Base-by-base conservation (phyloP, 129 eudicot genomes). In the Lactuca saligna region DNA sequence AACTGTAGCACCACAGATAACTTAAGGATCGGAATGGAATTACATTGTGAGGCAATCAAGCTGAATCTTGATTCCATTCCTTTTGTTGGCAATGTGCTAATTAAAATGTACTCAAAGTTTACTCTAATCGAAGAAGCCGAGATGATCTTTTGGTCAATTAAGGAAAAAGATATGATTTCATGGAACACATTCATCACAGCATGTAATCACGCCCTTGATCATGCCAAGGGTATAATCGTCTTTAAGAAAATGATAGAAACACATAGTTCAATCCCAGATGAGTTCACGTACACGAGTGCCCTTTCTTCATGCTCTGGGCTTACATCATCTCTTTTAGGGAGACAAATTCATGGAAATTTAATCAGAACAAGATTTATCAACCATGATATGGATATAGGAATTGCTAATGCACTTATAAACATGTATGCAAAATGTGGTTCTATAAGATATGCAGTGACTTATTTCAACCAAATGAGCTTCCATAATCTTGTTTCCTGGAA, bases 351-450 rank as follows among this genome's bases (percentile, higher is more conserved):
- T 63, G 82, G 84, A 14, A 82, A 71, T 77, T 69, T 90, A 35
- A 76, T 82, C 25, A 63, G 95, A 51, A 87, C 80, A 63, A 74
- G 74, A 68, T 54, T 62, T 39, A 25, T 25, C 29, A 44, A 68
- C 33, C 51, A 69, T n/a, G 97, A 90, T 77, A 71, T 84, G 5
- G 85, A 81, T 3, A 87, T 25, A 25, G 29, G 29, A 25, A 25
- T 87, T 39, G 80, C 64, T 17, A 90, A 90, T 79, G 91, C 91
- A 34, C 95, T 90, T 78, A 63, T 90, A 29, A 84, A 87, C 76
- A 85, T 90, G 95, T 87, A 90, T 38, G 85, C 97, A 15, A 90
- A 90, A 72, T 84, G 89, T 38, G 97, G 97, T 63, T 82, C 84
- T 38, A 87, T 90, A 41, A 33, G 35, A 17, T 76, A 81, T 11